Percentiles rank a stretch among this genome's conserved stretches.
phyloP scores from a whole-genome alignment of 495 filamentous ascomycete genomes.

The Thermothielavioides terrestris region DNA sequence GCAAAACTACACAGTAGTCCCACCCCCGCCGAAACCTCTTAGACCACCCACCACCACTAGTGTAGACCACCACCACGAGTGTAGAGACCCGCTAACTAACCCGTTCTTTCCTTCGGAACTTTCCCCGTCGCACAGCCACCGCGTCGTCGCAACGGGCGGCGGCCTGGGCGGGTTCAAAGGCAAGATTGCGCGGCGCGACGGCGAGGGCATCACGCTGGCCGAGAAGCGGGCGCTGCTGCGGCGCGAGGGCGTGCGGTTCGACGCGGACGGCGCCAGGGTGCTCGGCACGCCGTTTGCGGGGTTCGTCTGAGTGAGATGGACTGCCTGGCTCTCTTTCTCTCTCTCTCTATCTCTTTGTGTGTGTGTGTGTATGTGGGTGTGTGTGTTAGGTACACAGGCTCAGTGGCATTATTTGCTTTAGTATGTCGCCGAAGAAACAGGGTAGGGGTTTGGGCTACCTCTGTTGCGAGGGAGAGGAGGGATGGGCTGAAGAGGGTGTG shows the following conservation, averaged over 20 bases:
- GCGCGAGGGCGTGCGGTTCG: conserved; percentile 35
- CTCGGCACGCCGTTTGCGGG: conserved; percentile 37
- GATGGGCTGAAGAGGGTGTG: no score
- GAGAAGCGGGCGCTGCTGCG: conserved; percentile 36
- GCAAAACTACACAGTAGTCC: no score
- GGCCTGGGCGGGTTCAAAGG: conserved; percentile 46
- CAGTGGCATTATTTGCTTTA: no score
- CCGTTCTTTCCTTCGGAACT: background rate
- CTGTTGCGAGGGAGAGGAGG: no score
- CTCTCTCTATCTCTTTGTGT: background rate
- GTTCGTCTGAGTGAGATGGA: conserved; percentile 14
- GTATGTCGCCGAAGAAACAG: no score
- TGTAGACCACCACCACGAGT: background rate
- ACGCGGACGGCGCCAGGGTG: conserved; percentile 28
- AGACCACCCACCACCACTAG: background rate
- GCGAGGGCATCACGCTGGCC: conserved; percentile 33
- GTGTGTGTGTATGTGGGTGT: no score
- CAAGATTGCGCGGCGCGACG: conserved; percentile 26
- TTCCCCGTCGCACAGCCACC: no score
- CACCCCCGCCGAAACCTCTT: background rate
- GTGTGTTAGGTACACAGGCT: no score
- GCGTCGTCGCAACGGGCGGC: conserved; percentile 39
- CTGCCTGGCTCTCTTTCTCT: background rate
- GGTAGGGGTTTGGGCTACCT: no score
- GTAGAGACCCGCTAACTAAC: background rate